Percentiles rank a stretch among this genome's conserved stretches.
Conservation (phyloP, 2,329 filamentous ascomycete genomes). For the Cryoendolithus antarcticus region DNA sequence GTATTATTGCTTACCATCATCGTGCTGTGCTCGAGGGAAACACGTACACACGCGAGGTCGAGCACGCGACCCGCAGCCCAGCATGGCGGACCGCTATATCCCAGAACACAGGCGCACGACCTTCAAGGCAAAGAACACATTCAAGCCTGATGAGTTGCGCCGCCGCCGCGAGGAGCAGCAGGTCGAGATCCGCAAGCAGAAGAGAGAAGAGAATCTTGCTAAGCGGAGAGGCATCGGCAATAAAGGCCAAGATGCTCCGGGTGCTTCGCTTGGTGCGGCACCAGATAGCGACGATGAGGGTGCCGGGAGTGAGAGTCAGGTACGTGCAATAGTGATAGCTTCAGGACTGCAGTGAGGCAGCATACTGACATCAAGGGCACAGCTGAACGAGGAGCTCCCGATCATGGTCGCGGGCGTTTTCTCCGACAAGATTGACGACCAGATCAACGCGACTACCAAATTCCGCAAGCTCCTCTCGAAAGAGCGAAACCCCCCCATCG, state of each 20-base stretch:
- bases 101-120: constrained; percentile 97
- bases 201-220: constrained; percentile 96
- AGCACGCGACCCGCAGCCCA: constrained; percentile 1
- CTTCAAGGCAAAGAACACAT: constrained; percentile 99
- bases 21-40: not conserved
- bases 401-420: constrained; percentile 98
- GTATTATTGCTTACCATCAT: too few species aligned
- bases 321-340: constrained; percentile 30
- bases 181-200: constrained; percentile 96
- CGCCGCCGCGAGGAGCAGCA: constrained; percentile 98
- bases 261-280: constrained; percentile 72
- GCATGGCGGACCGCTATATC: constrained; percentile 99
- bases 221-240: constrained; percentile 91
- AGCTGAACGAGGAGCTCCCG: constrained; percentile 96
- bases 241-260: constrained; percentile 56
- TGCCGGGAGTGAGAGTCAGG: constrained; percentile 89
- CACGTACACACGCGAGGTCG: constrained; percentile 1
- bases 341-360: not conserved
- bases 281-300: constrained; percentile 97
- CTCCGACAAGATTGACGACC: constrained; percentile 94
- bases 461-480: constrained; percentile 97
- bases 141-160: constrained; percentile 97
- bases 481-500: constrained; percentile 97
- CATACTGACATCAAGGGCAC: constrained; percentile 10
- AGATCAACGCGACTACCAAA: constrained; percentile 95